phyloP scores from a whole-genome alignment of 2,329 filamentous ascomycete species.

The Alternaria panax region DNA sequence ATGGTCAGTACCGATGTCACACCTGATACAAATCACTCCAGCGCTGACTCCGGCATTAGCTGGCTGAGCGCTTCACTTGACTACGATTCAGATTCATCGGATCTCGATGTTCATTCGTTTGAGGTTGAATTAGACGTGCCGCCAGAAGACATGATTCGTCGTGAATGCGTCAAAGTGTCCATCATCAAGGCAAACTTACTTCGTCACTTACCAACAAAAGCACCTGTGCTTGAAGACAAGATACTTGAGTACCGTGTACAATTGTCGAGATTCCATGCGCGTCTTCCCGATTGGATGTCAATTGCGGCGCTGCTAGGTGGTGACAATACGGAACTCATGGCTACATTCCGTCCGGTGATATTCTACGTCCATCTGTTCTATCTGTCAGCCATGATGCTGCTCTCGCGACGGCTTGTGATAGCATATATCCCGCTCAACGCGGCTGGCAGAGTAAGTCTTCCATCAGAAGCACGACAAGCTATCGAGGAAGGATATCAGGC shows the following conservation, averaged over 20 bases:
- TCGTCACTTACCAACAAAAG: constrained; percentile 6
- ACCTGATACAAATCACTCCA: background rate
- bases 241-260: constrained; percentile 19
- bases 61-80: constrained; percentile 29
- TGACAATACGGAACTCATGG: background rate
- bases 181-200: constrained; percentile 29
- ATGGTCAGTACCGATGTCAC: constrained; percentile 4
- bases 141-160: constrained; percentile 18
- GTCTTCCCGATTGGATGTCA: constrained; percentile 25
- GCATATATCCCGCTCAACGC: constrained; percentile 10
- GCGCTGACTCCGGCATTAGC: constrained; percentile 1
- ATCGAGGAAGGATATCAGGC: constrained; percentile 27
- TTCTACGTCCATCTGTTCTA: constrained; percentile 32
- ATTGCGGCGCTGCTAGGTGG: constrained; percentile 4
- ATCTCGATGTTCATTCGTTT: background rate
- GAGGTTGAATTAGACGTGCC: constrained; percentile 7
- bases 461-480: constrained; percentile 9
- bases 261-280: constrained; percentile 17
- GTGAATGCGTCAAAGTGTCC: constrained; percentile 26
- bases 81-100: constrained; percentile 9
- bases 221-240: constrained; percentile 5
- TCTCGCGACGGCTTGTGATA: constrained; percentile 23
- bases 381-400: constrained; percentile 29
- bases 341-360: constrained; percentile 12
- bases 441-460: constrained; percentile 2